Evolutionary conservation across 2,329 filamentous ascomycete genomes (phyloP), one percentile per base, ranked within the genome.

Genomic region (Sporothrix pseudoabietina): DNA sequence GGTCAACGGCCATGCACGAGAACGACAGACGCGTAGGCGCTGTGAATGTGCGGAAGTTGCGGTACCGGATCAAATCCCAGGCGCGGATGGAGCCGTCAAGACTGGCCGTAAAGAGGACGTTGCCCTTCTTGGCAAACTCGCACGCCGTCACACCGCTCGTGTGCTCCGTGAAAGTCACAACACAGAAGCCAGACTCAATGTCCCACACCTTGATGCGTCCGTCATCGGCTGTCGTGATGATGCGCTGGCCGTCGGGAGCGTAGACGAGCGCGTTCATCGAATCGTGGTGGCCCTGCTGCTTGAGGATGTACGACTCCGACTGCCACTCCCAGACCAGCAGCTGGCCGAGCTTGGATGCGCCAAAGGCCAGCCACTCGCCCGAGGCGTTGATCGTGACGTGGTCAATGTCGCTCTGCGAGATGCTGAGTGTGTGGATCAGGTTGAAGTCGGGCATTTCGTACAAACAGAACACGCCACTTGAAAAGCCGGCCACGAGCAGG

Each of bases 281-380:
- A 80, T 99, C 96, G 76, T 97, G 94, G 82, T 99, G 96, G 0
- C 95, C 96, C 82, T 98, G 96, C 80, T 99, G 96, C 83, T 99
- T 99, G 66, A 99, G 85, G 74, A 99, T 97, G 81, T 99, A 99
- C 6, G 95, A 98, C 82, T 99, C 97, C 0, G 96, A 99, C 80
- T 98, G 95, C 94, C 97, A 99, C 81, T 99, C 96, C 96, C 96
- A 99, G 4, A 99, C 96, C 4, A 99, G 84, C n/a, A 99, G 86
- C 80, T 99, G 96, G 0, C 97, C 97, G 5, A 97, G 87, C 78
- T 97, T 97, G 1, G 96, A 97, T 0, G 97, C 96, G 16, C 95
- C 96, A 81, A 99, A 98, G 0, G 97, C 97, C 30, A 99, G 85
- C 96, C 96, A 99, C 83, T 98, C 95, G 71, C 96, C 96, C 44